Conservation (phyloP, 805 yeast species). For the Hanseniaspora meyeri region DNA sequence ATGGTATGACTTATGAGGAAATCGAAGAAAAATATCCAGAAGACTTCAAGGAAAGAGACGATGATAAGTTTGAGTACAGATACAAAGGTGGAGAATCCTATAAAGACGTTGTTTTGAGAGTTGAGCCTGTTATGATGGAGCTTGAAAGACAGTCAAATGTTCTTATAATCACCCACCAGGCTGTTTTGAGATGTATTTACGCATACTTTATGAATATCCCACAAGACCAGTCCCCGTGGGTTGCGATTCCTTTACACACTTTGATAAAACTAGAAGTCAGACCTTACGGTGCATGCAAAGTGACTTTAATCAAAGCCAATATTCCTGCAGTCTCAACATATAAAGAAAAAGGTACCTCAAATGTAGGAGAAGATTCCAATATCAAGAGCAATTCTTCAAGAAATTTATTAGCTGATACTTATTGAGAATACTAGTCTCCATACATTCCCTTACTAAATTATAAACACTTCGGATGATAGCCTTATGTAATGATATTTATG, state of each 20-base stretch:
- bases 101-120: slow-evolving; percentile 83
- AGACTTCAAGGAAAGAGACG: slow-evolving; percentile 91
- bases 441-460: not conserved
- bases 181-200: slow-evolving; percentile 87
- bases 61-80: slow-evolving; percentile 86
- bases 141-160: slow-evolving; percentile 94
- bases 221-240: slow-evolving; percentile 96
- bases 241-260: slow-evolving; percentile 95
- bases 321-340: slow-evolving; percentile 97
- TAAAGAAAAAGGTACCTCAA: slow-evolving; percentile 78
- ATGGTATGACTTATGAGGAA: slow-evolving; percentile 91
- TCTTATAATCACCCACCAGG: slow-evolving; percentile 92
- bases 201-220: slow-evolving; percentile 98
- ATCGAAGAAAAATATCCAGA: slow-evolving; percentile 77
- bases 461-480: not conserved
- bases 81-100: slow-evolving; percentile 97
- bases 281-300: slow-evolving; percentile 70
- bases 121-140: slow-evolving; percentile 98
- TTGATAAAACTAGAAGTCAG: slow-evolving; percentile 89
- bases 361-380: slow-evolving; percentile 30
- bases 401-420: slow-evolving; percentile 17
- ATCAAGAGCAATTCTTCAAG: slow-evolving; percentile 15
- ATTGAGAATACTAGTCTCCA: not conserved
- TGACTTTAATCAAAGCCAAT: slow-evolving; percentile 82
- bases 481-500: not conserved